These are phyloP conservation scores for Elymus sibiricus DNA, from an alignment of 176 grass and related monocot genomes.

Conservation along the genomic window DNA sequence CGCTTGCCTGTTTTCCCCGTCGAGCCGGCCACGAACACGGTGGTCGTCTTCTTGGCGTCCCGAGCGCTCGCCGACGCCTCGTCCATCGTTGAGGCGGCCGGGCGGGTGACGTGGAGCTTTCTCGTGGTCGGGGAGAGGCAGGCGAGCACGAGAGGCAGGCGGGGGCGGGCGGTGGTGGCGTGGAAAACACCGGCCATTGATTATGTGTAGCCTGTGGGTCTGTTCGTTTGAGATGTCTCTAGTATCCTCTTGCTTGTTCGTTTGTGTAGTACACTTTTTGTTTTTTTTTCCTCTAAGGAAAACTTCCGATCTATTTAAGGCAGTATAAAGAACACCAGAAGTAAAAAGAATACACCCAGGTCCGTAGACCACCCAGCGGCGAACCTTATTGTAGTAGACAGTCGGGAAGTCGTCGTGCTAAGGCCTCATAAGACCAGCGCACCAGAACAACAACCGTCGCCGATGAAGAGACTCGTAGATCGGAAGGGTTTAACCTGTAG, in stretches of 20 bases:
- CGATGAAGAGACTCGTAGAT: no score
- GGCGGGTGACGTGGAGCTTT: conserved; percentile 18
- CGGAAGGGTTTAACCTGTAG: no score
- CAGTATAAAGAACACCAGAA: no score
- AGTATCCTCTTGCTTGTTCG: not conserved
- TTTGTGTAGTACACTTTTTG: not conserved
- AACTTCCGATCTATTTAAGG: no score
- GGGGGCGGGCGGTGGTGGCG: not conserved
- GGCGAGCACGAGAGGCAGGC: not conserved
- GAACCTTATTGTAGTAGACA: no score
- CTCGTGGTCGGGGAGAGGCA: conserved; percentile 1
- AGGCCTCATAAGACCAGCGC: no score
- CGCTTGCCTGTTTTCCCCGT: conserved; percentile 66
- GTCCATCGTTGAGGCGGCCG: conserved; percentile 32
- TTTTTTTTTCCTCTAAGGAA: no score
- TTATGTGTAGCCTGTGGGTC: not conserved
- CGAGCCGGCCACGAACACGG: conserved; percentile 66
- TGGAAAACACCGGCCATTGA: conserved; percentile 28
- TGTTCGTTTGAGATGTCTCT: not conserved
- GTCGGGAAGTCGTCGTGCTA: no score
- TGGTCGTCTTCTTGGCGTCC: conserved; percentile 40
- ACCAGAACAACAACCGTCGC: no score
- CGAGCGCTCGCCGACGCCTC: conserved; percentile 9
- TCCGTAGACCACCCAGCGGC: no score
- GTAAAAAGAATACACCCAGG: no score